Conservation (phyloP, 768 basidiomycete genomes). For the Dacryopinax spathularia region DNA sequence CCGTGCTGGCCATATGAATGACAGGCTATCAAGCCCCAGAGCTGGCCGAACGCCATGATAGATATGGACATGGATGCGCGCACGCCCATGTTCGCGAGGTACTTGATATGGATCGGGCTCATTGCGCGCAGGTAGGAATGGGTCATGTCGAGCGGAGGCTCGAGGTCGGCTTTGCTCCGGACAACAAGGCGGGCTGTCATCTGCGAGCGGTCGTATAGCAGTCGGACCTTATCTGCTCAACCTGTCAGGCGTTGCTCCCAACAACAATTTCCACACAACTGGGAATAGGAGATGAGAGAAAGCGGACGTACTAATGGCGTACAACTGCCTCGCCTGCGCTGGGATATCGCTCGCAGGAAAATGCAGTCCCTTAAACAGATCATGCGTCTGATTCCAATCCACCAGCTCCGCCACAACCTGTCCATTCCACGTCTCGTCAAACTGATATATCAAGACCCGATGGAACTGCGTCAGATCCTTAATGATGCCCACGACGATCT, state of each 20-base stretch:
- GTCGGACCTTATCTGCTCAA: constrained; percentile 53
- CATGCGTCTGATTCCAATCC: constrained; percentile 60
- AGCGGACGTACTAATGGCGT: constrained; percentile 36
- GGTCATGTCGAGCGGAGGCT: constrained; percentile 64
- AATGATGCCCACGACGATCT: constrained; percentile 56
- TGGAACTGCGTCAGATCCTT: constrained; percentile 74
- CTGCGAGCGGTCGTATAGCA: constrained; percentile 60
- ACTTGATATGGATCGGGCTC: constrained; percentile 75
- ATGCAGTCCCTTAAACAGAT: constrained; percentile 56
- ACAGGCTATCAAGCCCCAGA: constrained; percentile 71
- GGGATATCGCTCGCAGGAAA: constrained; percentile 60
- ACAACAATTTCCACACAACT: neutral
- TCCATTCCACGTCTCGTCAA: constrained; percentile 68
- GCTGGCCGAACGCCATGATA: constrained; percentile 59
- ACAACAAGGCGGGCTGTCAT: constrained; percentile 61
- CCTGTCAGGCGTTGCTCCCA: neutral
- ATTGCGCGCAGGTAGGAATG: constrained; percentile 74
- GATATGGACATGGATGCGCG: constrained; percentile 78
- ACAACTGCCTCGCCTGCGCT: constrained; percentile 52
- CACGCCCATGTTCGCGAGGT: constrained; percentile 69
- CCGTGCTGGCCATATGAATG: constrained; percentile 63
- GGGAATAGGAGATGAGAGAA: neutral
- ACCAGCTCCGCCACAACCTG: constrained; percentile 64
- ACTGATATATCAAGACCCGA: constrained; percentile 68
- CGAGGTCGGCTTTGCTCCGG: constrained; percentile 45